Percentiles rank a stretch among this genome's conserved stretches.
These are phyloP conservation scores for Fusarium bulbicola DNA, from an alignment of 2,329 filamentous ascomycete genomes.

Conservation along the genomic window DNA sequence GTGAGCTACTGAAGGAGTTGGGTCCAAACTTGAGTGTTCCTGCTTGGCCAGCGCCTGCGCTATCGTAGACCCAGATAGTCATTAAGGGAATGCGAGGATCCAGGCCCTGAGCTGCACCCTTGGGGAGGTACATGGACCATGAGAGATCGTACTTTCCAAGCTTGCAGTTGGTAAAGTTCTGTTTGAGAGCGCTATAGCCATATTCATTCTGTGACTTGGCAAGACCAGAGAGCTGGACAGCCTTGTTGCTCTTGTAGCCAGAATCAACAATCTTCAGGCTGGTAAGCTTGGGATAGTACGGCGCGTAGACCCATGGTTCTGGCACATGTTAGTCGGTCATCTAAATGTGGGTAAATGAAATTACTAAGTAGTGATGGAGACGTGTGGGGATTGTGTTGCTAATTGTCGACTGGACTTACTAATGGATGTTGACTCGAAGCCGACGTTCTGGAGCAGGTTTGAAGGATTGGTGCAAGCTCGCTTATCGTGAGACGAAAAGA, in stretches of 20 bases:
- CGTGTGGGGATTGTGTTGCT: accelerated
- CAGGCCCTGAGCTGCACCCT: background rate
- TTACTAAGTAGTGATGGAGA: accelerated
- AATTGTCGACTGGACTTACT: background rate
- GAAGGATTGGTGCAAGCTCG: background rate
- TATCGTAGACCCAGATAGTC: background rate
- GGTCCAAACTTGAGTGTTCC: background rate
- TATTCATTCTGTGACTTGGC: background rate
- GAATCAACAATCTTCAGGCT: background rate
- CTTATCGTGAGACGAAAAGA: background rate
- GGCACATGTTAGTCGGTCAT: accelerated
- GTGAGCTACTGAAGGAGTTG: background rate
- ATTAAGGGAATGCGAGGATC: background rate
- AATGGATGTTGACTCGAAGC: background rate
- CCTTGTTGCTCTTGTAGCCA: background rate
- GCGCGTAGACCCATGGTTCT: background rate
- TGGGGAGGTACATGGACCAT: background rate
- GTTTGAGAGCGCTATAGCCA: background rate
- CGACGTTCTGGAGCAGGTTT: background rate
- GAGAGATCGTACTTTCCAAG: background rate
- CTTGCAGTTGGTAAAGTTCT: background rate
- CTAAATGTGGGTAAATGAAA: accelerated
- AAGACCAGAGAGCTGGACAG: background rate
- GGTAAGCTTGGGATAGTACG: background rate
- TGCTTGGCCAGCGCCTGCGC: background rate